Percentiles rank a stretch among this genome's conserved stretches.
phyloP scores from a whole-genome alignment of 2,329 filamentous ascomycete genomes.

The Ophiostoma quercus region DNA sequence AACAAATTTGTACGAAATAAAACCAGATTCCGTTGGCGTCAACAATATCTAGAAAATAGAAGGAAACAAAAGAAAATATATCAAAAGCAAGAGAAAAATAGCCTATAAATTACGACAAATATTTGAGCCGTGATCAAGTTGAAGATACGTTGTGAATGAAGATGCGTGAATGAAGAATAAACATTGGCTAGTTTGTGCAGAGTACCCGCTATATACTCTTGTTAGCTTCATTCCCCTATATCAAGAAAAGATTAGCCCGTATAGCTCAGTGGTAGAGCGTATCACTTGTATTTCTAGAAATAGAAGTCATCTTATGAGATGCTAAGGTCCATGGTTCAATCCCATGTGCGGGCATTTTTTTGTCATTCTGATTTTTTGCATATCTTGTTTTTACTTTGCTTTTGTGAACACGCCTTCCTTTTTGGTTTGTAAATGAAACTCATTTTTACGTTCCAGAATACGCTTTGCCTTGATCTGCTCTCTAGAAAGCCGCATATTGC shows the following conservation, averaged over 20 bases:
- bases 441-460: too few species aligned
- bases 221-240: neutral
- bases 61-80: too few species aligned
- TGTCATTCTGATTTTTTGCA: neutral
- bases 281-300: slow-evolving; percentile 26
- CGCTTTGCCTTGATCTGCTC: too few species aligned
- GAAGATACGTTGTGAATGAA: neutral
- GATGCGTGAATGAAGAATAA: too few species aligned
- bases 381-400: neutral
- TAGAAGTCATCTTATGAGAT: slow-evolving; percentile 28
- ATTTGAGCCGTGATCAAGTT: neutral
- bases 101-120: too few species aligned
- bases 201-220: neutral
- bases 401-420: too few species aligned
- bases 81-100: too few species aligned
- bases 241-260: slow-evolving; percentile 21
- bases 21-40: too few species aligned
- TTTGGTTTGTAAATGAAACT: too few species aligned
- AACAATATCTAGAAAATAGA: too few species aligned
- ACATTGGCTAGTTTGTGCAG: neutral
- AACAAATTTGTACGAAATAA: too few species aligned
- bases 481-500: too few species aligned
- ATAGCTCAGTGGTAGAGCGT: slow-evolving; percentile 29
- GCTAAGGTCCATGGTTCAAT: slow-evolving; percentile 27
- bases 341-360: slow-evolving; percentile 27